Evolutionary conservation across 2,329 filamentous ascomycete genomes (phyloP), one percentile per base, ranked within the genome.

Genomic region (Fusarium graminum): DNA sequence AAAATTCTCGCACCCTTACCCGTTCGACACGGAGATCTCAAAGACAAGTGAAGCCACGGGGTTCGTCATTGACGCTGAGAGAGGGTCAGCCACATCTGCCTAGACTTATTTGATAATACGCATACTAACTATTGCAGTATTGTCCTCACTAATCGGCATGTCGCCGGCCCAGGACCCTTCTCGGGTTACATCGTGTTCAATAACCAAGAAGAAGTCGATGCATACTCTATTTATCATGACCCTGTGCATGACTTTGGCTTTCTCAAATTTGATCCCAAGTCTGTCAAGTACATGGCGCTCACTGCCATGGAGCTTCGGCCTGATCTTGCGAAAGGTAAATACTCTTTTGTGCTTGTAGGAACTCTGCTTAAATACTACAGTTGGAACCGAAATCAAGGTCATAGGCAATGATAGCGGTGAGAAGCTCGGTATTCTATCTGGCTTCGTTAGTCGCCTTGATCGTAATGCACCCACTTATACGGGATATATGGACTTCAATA

Each of bases 201-300:
- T 78, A 99, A 99, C 75, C 95, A 99, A 79, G 95, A 99, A 70
- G 86, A 96, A 83, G 95, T 94, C 70, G 95, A 99, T 76, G 94
- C 96, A 34, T 92, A 93, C 75, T 94, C 95, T 8, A 92, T 99
- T 41, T 99, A 99, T 80, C 93, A 95, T 72, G 95, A 99, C 74
- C 95, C 95, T 10, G 93, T 99, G 14, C 95, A 99, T 82, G 95
- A 99, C 78, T 99, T 99, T 74, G 95, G 95, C 53, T 95, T 99
- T 72, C 86, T 99, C 43, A 90, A 94, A 73, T 99, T 98, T 80
- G 92, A 99, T 72, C 94, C 95, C 30, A 92, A 92, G 74, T 90
- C 91, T 6, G 97, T 99, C 81, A 97, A 97, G 77, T 97, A 99
- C 78, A 97, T 99, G 93, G 91, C n/a, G 85, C 98, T 34, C 86